Evolutionary conservation across 306 rosid species (phyloP).

Genomic region (Hippophae tibetana): DNA sequence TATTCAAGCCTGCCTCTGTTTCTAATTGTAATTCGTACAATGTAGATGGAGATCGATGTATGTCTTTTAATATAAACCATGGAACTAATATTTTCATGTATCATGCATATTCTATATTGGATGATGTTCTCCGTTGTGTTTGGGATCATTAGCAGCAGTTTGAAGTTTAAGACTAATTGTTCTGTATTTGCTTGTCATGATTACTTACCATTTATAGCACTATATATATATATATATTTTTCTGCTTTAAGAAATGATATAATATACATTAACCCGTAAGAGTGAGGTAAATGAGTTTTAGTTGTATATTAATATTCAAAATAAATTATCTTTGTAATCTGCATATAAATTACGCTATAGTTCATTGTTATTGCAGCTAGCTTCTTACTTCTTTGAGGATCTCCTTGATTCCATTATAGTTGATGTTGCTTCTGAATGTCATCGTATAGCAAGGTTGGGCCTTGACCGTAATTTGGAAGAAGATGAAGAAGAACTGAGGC

Average conservation of each 20-base stretch:
- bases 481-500: conserved; percentile 88
- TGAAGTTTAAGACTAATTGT: neutral
- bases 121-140: too few species aligned
- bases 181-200: neutral
- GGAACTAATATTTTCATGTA: too few species aligned
- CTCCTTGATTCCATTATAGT: conserved; percentile 82
- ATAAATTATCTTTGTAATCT: neutral
- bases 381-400: conserved; percentile 61
- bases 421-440: conserved; percentile 96
- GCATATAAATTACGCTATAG: neutral
- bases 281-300: too few species aligned
- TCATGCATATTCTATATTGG: too few species aligned
- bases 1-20: neutral
- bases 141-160: too few species aligned
- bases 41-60: neutral
- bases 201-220: neutral
- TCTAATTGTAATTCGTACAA: neutral
- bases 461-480: conserved; percentile 91
- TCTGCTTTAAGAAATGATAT: too few species aligned
- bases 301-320: neutral
- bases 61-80: too few species aligned
- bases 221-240: neutral
- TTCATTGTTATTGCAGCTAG: conserved; percentile 53
- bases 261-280: too few species aligned
- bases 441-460: conserved; percentile 77